A percentile compares a stretch with the other conserved stretches of the same genome.
These are phyloP conservation scores for Flaveria ramosissima DNA, from an alignment of 129 eudicot species.

Conservation along the genomic window DNA sequence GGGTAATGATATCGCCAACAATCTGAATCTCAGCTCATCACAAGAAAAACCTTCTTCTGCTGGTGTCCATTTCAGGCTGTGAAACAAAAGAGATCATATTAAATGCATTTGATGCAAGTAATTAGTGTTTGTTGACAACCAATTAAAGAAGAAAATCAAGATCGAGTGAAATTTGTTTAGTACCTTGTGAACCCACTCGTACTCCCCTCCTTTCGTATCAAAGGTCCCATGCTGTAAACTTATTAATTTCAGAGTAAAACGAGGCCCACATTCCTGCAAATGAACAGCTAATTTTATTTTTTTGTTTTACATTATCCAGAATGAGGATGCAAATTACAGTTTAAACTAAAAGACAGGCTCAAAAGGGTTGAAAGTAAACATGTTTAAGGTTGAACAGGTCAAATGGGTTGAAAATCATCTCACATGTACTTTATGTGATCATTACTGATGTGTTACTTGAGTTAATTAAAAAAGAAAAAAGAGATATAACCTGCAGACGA, in stretches of 20 bases:
- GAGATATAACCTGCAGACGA: constrained; percentile 66
- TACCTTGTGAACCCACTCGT: constrained; percentile 98
- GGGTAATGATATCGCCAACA: neutral
- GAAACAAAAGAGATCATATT: neutral
- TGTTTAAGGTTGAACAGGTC: neutral
- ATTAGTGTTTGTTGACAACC: neutral
- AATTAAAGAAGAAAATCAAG: neutral
- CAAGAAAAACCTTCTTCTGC: constrained; percentile 94
- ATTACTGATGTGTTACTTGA: neutral
- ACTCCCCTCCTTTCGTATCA: constrained; percentile 93
- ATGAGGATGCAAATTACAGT: neutral
- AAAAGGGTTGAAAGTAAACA: too few relatives aligned
- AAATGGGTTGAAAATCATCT: neutral
- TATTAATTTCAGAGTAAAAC: constrained; percentile 68
- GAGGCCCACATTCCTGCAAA: constrained; percentile 95
- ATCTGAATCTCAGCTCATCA: constrained; percentile 32
- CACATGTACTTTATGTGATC: neutral
- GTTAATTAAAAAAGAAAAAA: neutral
- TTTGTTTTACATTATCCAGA: neutral
- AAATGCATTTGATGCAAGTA: neutral
- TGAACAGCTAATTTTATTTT: neutral
- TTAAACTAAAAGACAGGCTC: neutral
- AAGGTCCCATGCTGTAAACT: constrained; percentile 93
- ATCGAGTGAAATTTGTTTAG: constrained; percentile 11
- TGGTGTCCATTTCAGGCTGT: constrained; percentile 98